Evolutionary conservation across 1,139 yeast species (phyloP), one percentile per base, ranked within the genome.

Genomic region (Suhomyces maxii): DNA sequence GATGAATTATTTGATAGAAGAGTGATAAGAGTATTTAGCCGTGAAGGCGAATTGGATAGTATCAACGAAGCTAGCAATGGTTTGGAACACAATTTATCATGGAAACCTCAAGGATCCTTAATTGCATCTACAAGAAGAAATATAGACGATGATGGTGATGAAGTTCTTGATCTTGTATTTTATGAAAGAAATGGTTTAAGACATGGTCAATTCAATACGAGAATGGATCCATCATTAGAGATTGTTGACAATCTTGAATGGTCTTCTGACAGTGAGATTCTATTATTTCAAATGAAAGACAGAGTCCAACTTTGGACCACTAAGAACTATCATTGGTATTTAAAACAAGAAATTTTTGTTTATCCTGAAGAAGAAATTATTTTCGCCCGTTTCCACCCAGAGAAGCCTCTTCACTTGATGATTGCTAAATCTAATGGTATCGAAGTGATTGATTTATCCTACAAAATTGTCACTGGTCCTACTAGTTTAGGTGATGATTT

Each of bases 311-410:
- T 95, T 34, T 95, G 98, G 98, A 84, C 95, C 1, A 77, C 88
- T 2, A 91, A 89, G 60, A 95, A 95, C 64, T 95, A 91, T 64
- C 96, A 91, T 63, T 95, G 99, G 98, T 89, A 87, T 63, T 74
- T 91, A 55, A 93, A 95, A 61, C 95, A 87, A 64, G 95, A 86
- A 60, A 68, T 91, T 5, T 59, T 57, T 41, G 61, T 75, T n/a
- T 42, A 45, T 28, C 34, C 41, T 5, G 54, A 54, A 63, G 66
- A 67, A 37, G 52, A 62, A 25, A 73, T 87, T 23, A 53, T 61
- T 6, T 85, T 79, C 59, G 71, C 83, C 37, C 78, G 79, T 60
- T 93, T 96, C 83, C 98, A 93, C 59, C 93, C 96, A 1, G 98
- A 91, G 60, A 87, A 88, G 60, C 90, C 96, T 1, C 76, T 83